Base-by-base conservation (phyloP, 75 land plant species). In the Picea sitchensis region DNA sequence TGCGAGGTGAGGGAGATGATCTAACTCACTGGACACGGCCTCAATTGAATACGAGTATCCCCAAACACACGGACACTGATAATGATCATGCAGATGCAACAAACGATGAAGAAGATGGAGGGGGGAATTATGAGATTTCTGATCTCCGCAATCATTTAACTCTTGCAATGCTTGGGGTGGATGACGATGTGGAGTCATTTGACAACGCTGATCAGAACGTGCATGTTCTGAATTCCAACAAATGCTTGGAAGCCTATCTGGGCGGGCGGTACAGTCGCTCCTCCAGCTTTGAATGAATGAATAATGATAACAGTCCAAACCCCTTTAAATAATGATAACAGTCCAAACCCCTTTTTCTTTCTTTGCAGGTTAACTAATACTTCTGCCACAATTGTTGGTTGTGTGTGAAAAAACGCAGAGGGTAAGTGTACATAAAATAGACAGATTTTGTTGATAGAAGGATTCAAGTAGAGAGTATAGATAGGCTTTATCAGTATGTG, bases 161-260 rank as follows among this genome's bases (percentile, higher is more conserved):
- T 54, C 82, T 86, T 21, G 88, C 88, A 68, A 65, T 86, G 88
- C 61, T 86, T 12, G 88, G 86, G 58, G 79, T 84, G 41, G 83
- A 84, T 59, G 83, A 83, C 31, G 76, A 75, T 26, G 79, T 60
- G 36, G 76, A 73, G 18, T 65, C 83, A 47, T 78, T 82, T 44
- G 75, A 84, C 30, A 30, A 74, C 36, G 82, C 76, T 69, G 61
- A 74, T 12, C 87, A 84, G 9, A 79, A 83, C 59, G 71, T 79
- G 17, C 26, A 38, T 59, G 57, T 65, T 67, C n/a, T 73, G 56
- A 78, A 84, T 41, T 71, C 71, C 7, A 78, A 79, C 38, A 85
- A 85, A 61, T 79, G 60, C 81, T 77, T 79, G 57, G 87, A 87
- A 41, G 88, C 84, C 34, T 87, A 84, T 75, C 36, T 87, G 61